Base-by-base conservation (phyloP, 1,139 yeast genomes). In the Zygoascus meyerae region DNA sequence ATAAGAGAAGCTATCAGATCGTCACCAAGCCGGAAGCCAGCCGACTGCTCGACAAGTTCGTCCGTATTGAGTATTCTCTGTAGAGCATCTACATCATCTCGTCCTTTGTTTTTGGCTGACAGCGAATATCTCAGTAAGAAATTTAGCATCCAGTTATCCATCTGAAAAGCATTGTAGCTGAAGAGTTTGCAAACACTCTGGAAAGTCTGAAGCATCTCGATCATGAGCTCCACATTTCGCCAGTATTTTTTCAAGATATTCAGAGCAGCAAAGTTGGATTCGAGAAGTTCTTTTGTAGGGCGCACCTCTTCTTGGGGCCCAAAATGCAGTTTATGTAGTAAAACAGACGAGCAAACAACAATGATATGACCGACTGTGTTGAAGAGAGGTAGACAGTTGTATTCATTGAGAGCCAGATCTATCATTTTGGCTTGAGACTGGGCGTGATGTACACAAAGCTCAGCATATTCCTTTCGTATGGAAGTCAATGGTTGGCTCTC, bases 301-400 rank as follows among this genome's bases (percentile, higher is more conserved):
- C 35, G 10, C 10, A 33, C 31, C 26, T 39, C 44, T 4, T 31
- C 14, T 11, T 16, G 36, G 11, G 15, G 14, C 18, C 40, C 47
- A 26, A 45, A 40, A 14, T 30, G 18, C n/a, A 45, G 21, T 11
- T 21, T 34, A 15, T 45, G 47, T 7, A 45, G 30, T 5, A 45
- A 18, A 11, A 33, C 47, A 14, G 47, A 45, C 7, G 44, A 45
- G 18, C 38, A 45, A 5, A 45, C 37, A 12, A 45, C 47, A 21
- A 40, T 34, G 35, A 40, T 39, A 33, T 45, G 47, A 3, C 44
- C 47, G 15, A 45, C 39, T 10, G 47, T 40, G 18, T 38, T 45
- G 29, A 37, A 45, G 14, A 45, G 17, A 12, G 42, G 44, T 18
- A 42, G 14, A 12, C 45, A 42, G n/a, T 42, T 34, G 28, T 21